Evolutionary conservation across 371 early-diverging fungal genomes (phyloP).

Genomic region (Syncephalastrum monosporum): DNA sequence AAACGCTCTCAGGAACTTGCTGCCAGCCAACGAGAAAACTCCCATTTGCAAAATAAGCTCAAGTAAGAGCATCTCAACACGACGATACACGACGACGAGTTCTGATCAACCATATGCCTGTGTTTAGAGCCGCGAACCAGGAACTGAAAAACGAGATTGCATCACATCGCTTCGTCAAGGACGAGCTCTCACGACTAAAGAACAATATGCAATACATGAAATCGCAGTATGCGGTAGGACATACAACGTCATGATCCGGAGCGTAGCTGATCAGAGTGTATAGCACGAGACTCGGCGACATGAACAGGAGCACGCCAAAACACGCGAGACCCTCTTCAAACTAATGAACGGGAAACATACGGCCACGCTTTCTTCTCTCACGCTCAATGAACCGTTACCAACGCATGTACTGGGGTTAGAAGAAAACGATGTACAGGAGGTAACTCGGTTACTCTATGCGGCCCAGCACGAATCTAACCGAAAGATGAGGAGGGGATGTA

Average conservation of each 20-base stretch:
- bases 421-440: constrained; percentile 3
- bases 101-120: not conserved
- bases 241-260: not conserved
- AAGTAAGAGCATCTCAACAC: constrained; percentile 12
- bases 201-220: constrained; percentile 46
- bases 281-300: constrained; percentile 46
- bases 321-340: constrained; percentile 36
- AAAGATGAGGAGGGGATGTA: constrained; percentile 27
- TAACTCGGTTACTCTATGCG: not conserved
- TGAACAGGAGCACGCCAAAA: constrained; percentile 40
- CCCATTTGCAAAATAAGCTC: constrained; percentile 8
- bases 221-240: constrained; percentile 44
- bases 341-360: constrained; percentile 34
- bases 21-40: constrained; percentile 8
- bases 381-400: constrained; percentile 27
- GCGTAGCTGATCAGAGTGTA: not conserved
- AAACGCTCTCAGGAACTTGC: constrained; percentile 13
- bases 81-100: too few relatives aligned
- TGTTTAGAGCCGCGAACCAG: constrained; percentile 13
- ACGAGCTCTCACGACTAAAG: constrained; percentile 40
- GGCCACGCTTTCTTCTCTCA: constrained; percentile 21
- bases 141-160: constrained; percentile 17
- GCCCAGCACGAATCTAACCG: not conserved
- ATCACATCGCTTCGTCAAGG: constrained; percentile 25
- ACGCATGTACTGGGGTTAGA: constrained; percentile 1